Conservation (phyloP, 2,329 filamentous ascomycete genomes). For the Teratosphaeriaceae sp. region DNA sequence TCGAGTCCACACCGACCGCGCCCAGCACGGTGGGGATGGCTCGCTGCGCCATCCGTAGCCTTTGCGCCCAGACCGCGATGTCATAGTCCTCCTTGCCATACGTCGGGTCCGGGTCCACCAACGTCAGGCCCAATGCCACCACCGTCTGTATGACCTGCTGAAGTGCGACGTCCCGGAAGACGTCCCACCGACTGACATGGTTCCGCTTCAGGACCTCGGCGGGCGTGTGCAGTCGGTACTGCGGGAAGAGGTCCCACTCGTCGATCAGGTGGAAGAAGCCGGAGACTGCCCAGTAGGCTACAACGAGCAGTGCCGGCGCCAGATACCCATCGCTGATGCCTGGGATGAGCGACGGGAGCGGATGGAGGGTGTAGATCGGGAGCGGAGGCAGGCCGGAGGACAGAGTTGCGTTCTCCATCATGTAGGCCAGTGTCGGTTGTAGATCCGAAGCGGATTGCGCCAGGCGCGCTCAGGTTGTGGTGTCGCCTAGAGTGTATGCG, state of each 20-base stretch:
- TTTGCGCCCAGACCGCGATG: constrained; percentile 80
- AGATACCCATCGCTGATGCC: constrained; percentile 78
- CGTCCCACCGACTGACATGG: constrained; percentile 75
- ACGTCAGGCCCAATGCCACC: constrained; percentile 59
- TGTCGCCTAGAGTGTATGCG: constrained; percentile 3
- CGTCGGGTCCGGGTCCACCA: constrained; percentile 67
- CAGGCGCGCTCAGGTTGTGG: neutral
- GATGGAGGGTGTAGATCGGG: constrained; percentile 68
- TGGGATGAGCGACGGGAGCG: constrained; percentile 64
- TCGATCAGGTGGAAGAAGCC: constrained; percentile 85
- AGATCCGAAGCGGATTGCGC: neutral
- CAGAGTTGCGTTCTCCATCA: constrained; percentile 36
- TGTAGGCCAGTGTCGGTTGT: neutral
- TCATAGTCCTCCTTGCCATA: constrained; percentile 78
- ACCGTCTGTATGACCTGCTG: constrained; percentile 86
- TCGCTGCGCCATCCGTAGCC: constrained; percentile 71
- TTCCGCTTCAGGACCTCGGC: constrained; percentile 85
- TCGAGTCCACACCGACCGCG: constrained; percentile 68
- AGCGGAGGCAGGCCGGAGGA: constrained; percentile 70
- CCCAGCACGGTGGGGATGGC: constrained; percentile 67
- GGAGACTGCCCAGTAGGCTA: constrained; percentile 85
- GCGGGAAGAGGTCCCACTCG: constrained; percentile 73
- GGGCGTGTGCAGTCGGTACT: constrained; percentile 92
- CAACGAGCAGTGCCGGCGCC: constrained; percentile 65
- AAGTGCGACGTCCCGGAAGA: constrained; percentile 74